phyloP scores from a whole-genome alignment of 2,329 filamentous ascomycete genomes.

The Trichoderma cornu-damae region DNA sequence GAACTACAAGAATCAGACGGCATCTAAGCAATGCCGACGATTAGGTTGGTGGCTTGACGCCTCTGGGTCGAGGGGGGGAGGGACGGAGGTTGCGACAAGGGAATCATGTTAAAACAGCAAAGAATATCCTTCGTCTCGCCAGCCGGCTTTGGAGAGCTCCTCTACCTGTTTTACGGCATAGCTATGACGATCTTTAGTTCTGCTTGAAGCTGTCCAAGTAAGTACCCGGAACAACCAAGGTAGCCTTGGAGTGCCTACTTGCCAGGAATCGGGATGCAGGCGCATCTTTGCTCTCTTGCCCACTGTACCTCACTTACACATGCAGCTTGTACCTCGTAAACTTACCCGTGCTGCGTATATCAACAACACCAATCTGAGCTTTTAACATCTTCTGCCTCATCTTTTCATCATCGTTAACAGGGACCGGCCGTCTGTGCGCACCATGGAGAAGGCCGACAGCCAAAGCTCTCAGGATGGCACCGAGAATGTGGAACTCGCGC shows the following conservation, averaged over 20 bases:
- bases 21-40: neutral
- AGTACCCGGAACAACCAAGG: neutral
- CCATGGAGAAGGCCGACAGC: conserved; percentile 8
- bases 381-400: neutral
- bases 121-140: neutral
- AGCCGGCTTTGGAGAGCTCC: neutral
- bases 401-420: neutral
- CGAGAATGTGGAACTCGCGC: conserved; percentile 14
- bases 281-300: neutral
- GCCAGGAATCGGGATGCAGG: neutral
- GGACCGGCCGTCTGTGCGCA: neutral
- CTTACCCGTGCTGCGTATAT: neutral
- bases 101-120: neutral
- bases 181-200: neutral
- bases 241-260: too few relatives aligned
- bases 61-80: neutral
- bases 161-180: neutral
- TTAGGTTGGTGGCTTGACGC: conserved; percentile 2
- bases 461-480: conserved; percentile 10
- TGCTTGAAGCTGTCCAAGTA: neutral
- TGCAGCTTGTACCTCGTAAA: neutral
- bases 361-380: neutral
- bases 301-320: neutral
- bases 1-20: neutral
- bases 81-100: neutral